Percentiles rank a stretch among this genome's conserved stretches.
phyloP scores from a whole-genome alignment of 2,329 filamentous ascomycete genomes.

The Clonostachys chloroleuca region DNA sequence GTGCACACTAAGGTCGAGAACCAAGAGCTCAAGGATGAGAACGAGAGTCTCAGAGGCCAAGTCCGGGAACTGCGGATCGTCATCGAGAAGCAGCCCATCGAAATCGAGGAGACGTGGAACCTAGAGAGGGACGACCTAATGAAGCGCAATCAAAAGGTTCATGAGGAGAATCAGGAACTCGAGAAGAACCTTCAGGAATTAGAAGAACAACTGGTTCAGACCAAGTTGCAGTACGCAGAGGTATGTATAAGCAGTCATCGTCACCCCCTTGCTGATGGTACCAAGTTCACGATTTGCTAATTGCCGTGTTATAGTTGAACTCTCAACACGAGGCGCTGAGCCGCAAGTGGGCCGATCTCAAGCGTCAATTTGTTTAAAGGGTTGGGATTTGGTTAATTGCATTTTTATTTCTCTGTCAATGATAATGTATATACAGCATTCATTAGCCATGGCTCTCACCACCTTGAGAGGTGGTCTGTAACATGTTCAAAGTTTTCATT shows the following conservation, averaged over 20 bases:
- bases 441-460: not conserved
- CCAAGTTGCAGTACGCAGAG: slow-evolving; percentile 94
- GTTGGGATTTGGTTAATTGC: not conserved
- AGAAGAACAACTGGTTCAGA: slow-evolving; percentile 86
- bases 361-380: slow-evolving; percentile 45
- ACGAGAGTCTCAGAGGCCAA: slow-evolving; percentile 81
- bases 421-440: not conserved
- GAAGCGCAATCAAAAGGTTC: slow-evolving; percentile 87
- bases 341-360: slow-evolving; percentile 74
- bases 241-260: slow-evolving; percentile 47
- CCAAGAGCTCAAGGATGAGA: slow-evolving; percentile 81
- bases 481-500: not conserved
- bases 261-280: not conserved
- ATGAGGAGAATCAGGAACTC: slow-evolving; percentile 84
- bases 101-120: slow-evolving; percentile 78
- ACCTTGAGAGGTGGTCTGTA: not conserved
- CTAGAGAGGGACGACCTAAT: slow-evolving; percentile 88
- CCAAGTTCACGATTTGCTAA: not conserved
- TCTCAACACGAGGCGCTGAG: slow-evolving; percentile 66
- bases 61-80: slow-evolving; percentile 81
- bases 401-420: not conserved
- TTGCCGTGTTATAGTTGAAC: slow-evolving; percentile 51
- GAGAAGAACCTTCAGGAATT: slow-evolving; percentile 90
- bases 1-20: slow-evolving; percentile 93
- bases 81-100: slow-evolving; percentile 83